phyloP scores from a whole-genome alignment of 306 rosid genomes.

The Benincasa hispida region DNA sequence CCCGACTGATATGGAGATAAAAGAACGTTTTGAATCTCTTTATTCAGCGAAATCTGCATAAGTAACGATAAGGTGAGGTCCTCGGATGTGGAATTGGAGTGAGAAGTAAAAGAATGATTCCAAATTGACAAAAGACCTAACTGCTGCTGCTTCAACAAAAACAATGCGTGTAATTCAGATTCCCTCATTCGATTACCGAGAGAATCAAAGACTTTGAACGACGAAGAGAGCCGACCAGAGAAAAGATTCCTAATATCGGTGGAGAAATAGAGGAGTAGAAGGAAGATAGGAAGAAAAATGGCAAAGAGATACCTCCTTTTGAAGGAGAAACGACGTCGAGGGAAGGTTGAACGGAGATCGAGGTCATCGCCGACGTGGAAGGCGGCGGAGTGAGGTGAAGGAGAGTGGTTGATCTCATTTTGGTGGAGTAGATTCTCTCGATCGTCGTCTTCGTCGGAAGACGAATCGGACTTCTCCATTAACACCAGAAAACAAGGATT shows the following conservation, averaged over 20 bases:
- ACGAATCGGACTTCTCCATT: conserved; percentile 35
- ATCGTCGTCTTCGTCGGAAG: conserved; percentile 88
- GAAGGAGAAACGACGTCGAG: conserved; percentile 20
- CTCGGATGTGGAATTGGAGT: conserved; percentile 14
- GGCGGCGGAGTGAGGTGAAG: conserved; percentile 16
- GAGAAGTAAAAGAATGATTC: conserved; percentile 23
- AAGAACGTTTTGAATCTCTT: conserved; percentile 36
- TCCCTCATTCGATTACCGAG: conserved; percentile 45
- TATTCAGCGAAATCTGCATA: conserved; percentile 51
- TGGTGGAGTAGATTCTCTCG: conserved; percentile 54
- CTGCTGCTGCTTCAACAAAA: no score
- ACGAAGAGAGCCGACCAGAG: no score
- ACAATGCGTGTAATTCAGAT: conserved; percentile 71
- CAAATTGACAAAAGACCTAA: conserved; percentile 35
- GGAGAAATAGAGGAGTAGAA: no score
- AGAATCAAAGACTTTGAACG: conserved; percentile 10
- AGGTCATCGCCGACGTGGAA: conserved; percentile 36
- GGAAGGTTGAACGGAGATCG: background rate
- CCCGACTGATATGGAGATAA: conserved; percentile 45
- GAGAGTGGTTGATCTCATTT: conserved; percentile 37
- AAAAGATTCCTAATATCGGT: background rate
- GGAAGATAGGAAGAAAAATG: conserved; percentile 3
- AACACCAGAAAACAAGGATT: background rate
- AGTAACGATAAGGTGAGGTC: conserved; percentile 41
- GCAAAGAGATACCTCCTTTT: conserved; percentile 37